These are phyloP conservation scores for Stachybotrys elegans DNA, from an alignment of 2,329 filamentous ascomycete species.

Conservation along the genomic window DNA sequence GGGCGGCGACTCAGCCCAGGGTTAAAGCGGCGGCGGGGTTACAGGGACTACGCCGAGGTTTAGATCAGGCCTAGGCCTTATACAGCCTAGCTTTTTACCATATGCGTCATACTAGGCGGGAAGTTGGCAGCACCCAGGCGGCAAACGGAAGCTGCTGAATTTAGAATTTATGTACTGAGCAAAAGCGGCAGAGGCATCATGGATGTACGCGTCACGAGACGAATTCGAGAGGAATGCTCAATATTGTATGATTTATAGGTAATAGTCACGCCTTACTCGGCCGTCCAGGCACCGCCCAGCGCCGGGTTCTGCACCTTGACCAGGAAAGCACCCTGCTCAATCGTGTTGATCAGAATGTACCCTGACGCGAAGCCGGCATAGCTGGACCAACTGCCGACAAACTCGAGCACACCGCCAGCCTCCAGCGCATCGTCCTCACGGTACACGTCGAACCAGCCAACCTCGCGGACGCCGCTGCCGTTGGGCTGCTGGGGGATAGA, in stretches of 20 bases:
- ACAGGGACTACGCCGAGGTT: background rate
- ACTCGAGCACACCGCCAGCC: conserved; percentile 27
- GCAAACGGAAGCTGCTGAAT: too few relatives aligned
- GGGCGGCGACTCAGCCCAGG: background rate
- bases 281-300: too few relatives aligned
- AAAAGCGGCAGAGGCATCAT: too few relatives aligned
- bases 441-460: conserved; percentile 41
- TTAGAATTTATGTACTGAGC: too few relatives aligned
- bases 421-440: conserved; percentile 39
- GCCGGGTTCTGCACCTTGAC: too few relatives aligned
- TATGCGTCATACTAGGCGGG: too few relatives aligned
- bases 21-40: conserved; percentile 1
- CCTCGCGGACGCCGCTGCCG: conserved; percentile 34
- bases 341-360: conserved; percentile 36
- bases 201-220: too few relatives aligned
- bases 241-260: too few relatives aligned
- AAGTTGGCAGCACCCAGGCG: too few relatives aligned
- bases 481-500: conserved; percentile 26
- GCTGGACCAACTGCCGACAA: conserved; percentile 37
- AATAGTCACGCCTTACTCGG: too few relatives aligned
- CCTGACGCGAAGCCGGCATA: conserved; percentile 38
- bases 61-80: background rate
- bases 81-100: background rate
- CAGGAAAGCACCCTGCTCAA: conserved; percentile 35
- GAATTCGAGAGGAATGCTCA: too few relatives aligned